These are phyloP conservation scores for Ambrosia trifida DNA, from an alignment of 129 eudicot genomes.

Conservation along the genomic window DNA sequence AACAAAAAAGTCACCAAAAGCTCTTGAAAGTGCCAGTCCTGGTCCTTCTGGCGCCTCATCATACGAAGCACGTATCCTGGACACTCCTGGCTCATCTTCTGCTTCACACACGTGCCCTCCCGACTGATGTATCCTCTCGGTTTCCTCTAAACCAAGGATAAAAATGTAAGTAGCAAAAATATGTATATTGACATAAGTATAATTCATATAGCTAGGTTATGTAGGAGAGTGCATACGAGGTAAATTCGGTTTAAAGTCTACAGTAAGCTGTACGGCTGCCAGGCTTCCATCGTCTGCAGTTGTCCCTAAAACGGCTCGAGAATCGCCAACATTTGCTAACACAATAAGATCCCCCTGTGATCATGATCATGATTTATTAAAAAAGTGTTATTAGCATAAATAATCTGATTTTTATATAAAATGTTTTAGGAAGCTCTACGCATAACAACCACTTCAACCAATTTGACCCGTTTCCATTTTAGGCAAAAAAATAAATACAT, in stretches of 20 bases:
- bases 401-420: not conserved
- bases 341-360: conserved; percentile 70
- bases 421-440: not conserved
- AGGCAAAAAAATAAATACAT: not conserved
- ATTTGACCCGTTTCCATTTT: not conserved
- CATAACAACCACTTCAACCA: not conserved
- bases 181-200: not conserved
- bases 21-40: conserved; percentile 87
- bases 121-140: conserved; percentile 62
- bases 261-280: conserved; percentile 70
- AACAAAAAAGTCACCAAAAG: conserved; percentile 79
- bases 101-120: conserved; percentile 64
- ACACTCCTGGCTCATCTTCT: conserved; percentile 86
- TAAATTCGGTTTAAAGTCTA: conserved; percentile 80
- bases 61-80: conserved; percentile 71
- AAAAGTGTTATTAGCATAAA: not conserved
- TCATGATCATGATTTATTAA: not conserved
- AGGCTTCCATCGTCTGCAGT: conserved; percentile 62
- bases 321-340: conserved; percentile 90
- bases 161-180: not conserved
- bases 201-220: too few relatives aligned
- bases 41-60: conserved; percentile 64
- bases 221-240: conserved; percentile 51
- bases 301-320: conserved; percentile 83
- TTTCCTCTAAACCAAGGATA: conserved; percentile 56